Evolutionary conservation across 1,284 basidiomycete species (phyloP).

Genomic region (Singerocomus inundabilis): DNA sequence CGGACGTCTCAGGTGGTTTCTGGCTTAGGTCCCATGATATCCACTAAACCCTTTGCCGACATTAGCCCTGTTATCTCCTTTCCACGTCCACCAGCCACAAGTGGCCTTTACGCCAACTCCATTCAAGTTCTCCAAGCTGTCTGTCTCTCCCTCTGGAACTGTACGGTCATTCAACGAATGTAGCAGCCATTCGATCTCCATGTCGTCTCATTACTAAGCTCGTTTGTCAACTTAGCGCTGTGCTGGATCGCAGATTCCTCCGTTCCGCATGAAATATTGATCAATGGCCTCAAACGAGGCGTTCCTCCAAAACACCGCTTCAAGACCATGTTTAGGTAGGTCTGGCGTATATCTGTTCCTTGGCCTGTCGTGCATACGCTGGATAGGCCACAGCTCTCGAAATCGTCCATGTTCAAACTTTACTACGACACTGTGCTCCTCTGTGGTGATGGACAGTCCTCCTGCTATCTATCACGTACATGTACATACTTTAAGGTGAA

Average conservation of each 20-base stretch:
- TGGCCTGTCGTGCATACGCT: slow-evolving; percentile 2
- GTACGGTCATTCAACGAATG: slow-evolving; percentile 65
- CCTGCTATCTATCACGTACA: slow-evolving; percentile 7
- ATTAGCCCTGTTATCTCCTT: slow-evolving; percentile 45
- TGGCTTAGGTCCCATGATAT: neutral
- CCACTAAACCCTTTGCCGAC: neutral
- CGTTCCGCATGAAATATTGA: slow-evolving; percentile 55
- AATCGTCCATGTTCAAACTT: slow-evolving; percentile 47
- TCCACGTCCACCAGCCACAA: slow-evolving; percentile 45
- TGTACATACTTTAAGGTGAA: slow-evolving; percentile 41
- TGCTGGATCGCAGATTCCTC: slow-evolving; percentile 62
- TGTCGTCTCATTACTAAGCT: slow-evolving; percentile 10
- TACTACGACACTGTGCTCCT: slow-evolving; percentile 33
- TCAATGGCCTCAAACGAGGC: slow-evolving; percentile 76
- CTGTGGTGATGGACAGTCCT: slow-evolving; percentile 2
- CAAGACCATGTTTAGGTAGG: slow-evolving; percentile 60
- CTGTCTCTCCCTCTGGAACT: slow-evolving; percentile 31
- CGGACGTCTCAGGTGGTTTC: slow-evolving; percentile 37
- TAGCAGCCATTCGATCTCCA: slow-evolving; percentile 31
- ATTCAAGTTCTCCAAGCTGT: slow-evolving; percentile 60
- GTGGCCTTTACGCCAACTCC: slow-evolving; percentile 56
- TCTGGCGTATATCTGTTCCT: neutral
- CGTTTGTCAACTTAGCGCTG: slow-evolving; percentile 45
- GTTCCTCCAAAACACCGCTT: slow-evolving; percentile 67
- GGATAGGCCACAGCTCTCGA: slow-evolving; percentile 49